Percentiles rank a stretch among this genome's conserved stretches.
Conservation (phyloP, 768 basidiomycete species). For the Pulveroboletus sp. region DNA sequence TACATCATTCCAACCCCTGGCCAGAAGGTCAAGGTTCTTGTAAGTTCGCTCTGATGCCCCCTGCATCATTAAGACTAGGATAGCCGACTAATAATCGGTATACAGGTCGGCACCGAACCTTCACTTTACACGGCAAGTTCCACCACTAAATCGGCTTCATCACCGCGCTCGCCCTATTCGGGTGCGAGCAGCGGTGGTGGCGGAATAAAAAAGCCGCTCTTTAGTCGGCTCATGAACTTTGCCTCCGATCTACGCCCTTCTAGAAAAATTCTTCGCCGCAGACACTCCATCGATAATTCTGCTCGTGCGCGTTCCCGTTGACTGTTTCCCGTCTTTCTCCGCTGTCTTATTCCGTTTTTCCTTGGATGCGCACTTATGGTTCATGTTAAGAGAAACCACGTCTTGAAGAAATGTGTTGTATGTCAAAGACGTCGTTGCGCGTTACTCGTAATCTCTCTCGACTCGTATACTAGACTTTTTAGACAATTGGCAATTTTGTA, state of each 20-base stretch:
- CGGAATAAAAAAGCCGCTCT: slow-evolving; percentile 52
- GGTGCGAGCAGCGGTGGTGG: slow-evolving; percentile 22
- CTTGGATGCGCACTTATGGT: slow-evolving; percentile 4
- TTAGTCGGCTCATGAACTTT: slow-evolving; percentile 56
- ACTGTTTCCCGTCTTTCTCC: neutral
- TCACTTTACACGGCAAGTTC: slow-evolving; percentile 59
- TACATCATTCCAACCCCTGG: slow-evolving; percentile 67
- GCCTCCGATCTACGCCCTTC: slow-evolving; percentile 43
- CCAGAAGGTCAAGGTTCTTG: slow-evolving; percentile 73
- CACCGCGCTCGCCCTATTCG: slow-evolving; percentile 39
- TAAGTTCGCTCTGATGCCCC: slow-evolving; percentile 37
- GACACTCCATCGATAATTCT: slow-evolving; percentile 46
- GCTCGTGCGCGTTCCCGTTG: slow-evolving; percentile 22
- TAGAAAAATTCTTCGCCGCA: slow-evolving; percentile 40
- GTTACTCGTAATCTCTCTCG: slow-evolving; percentile 7
- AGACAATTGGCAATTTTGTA: slow-evolving; percentile 15
- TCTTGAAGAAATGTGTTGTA: slow-evolving; percentile 8
- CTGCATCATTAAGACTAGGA: slow-evolving; percentile 10
- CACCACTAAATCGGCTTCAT: slow-evolving; percentile 52
- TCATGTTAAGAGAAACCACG: neutral
- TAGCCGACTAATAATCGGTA: slow-evolving; percentile 29
- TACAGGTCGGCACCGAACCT: slow-evolving; percentile 41
- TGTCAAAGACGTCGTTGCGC: slow-evolving; percentile 3
- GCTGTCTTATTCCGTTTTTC: neutral
- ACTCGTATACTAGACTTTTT: slow-evolving; percentile 24